phyloP scores from a whole-genome alignment of 148 eudicot species.

The Camellia lanceoleosa region DNA sequence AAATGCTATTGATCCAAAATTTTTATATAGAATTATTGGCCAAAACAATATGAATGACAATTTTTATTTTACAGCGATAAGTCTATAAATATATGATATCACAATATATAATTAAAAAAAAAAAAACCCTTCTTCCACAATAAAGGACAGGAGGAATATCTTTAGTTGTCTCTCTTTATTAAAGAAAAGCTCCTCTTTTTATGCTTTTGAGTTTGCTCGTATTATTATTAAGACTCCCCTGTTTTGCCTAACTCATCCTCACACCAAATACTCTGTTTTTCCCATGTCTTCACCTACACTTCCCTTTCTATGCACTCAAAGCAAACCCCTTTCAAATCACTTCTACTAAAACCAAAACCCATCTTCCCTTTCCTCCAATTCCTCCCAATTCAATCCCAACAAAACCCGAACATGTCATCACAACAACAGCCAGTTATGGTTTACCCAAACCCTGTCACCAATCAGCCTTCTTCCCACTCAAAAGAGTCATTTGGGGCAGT shows the following conservation, averaged over 20 bases:
- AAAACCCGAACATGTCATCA: not conserved
- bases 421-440: slow-evolving; percentile 34
- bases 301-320: slow-evolving; percentile 19
- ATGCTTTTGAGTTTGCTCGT: slow-evolving; percentile 22
- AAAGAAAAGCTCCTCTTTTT: slow-evolving; percentile 25
- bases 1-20: too few species aligned
- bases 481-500: slow-evolving; percentile 63
- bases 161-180: slow-evolving; percentile 29
- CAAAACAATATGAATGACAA: too few species aligned
- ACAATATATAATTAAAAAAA: too few species aligned
- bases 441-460: slow-evolving; percentile 36
- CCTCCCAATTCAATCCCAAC: slow-evolving; percentile 4
- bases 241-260: slow-evolving; percentile 4
- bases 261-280: slow-evolving; percentile 10
- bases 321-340: not conserved
- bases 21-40: too few species aligned
- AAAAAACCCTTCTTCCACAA: slow-evolving; percentile 15
- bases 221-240: not conserved
- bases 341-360: not conserved
- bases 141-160: slow-evolving; percentile 26
- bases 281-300: slow-evolving; percentile 5
- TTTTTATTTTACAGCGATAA: too few species aligned
- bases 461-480: slow-evolving; percentile 29
- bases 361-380: slow-evolving; percentile 16
- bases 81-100: too few species aligned